Conservation (phyloP, 164 flowering plant species). For the Vitis amurensis region DNA sequence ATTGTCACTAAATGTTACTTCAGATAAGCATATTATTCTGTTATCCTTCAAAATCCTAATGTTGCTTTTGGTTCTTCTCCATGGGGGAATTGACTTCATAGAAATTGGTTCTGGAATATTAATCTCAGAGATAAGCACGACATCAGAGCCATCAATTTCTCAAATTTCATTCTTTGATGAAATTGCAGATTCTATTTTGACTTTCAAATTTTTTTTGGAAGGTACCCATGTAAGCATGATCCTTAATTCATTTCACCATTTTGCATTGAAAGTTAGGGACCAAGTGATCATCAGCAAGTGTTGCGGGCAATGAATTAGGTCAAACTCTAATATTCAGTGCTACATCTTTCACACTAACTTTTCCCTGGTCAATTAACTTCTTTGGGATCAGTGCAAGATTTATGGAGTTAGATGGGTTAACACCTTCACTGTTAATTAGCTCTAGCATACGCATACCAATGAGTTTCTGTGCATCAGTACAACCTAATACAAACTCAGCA, state of each 20-base stretch:
- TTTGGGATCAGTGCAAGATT: constrained; percentile 46
- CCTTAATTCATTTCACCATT: too few species aligned
- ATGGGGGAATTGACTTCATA: constrained; percentile 55
- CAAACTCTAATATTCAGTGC: constrained; percentile 73
- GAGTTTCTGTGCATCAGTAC: constrained; percentile 27
- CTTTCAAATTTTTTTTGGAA: too few species aligned
- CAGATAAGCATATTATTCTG: constrained; percentile 28
- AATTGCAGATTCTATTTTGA: too few species aligned
- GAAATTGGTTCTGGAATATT: constrained; percentile 43
- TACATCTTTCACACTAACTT: constrained; percentile 57
- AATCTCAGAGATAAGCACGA: constrained; percentile 18
- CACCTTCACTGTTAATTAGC: constrained; percentile 27
- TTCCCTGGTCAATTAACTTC: constrained; percentile 78
- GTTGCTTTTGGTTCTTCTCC: constrained; percentile 55
- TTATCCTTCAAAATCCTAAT: constrained; percentile 46
- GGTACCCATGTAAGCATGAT: too few species aligned
- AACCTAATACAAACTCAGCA: constrained; percentile 20
- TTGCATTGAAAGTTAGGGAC: too few species aligned
- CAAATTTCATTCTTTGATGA: too few species aligned
- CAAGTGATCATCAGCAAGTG: too few species aligned
- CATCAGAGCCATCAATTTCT: too few species aligned
- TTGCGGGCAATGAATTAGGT: constrained; percentile 37
- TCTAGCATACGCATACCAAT: constrained; percentile 19
- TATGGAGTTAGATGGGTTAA: constrained; percentile 23
- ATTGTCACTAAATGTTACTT: constrained; percentile 32